Conservation (phyloP, 2,329 filamentous ascomycete species). For the Dactylellina cionopaga region DNA sequence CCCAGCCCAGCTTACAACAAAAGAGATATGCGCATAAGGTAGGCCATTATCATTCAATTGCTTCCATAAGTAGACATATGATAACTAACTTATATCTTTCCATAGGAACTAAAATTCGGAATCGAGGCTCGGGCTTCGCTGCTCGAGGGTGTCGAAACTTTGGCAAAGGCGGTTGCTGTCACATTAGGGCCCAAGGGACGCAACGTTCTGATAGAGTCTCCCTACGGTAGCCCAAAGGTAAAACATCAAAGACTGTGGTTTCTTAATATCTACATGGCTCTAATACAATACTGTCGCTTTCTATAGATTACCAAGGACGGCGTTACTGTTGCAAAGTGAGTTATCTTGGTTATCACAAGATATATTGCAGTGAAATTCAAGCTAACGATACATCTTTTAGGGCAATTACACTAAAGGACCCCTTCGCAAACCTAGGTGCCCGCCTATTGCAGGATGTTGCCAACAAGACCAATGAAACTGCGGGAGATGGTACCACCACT, state of each 20-base stretch:
- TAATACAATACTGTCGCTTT: conserved; percentile 3
- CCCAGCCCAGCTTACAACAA: conserved; percentile 78
- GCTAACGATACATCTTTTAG: conserved; percentile 62
- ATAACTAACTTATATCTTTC: conserved; percentile 55
- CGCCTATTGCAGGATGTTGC: conserved; percentile 97
- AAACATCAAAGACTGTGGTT: conserved; percentile 56
- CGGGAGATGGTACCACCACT: conserved; percentile 97
- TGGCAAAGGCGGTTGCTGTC: conserved; percentile 93
- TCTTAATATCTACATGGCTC: not conserved
- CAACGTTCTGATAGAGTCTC: conserved; percentile 98
- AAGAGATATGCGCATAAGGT: conserved; percentile 98
- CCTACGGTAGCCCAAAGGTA: conserved; percentile 99
- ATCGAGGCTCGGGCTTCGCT: conserved; percentile 91
- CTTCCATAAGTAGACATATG: conserved; percentile 23
- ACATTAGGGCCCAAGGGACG: conserved; percentile 97
- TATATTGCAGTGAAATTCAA: conserved; percentile 2
- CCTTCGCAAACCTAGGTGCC: conserved; percentile 99
- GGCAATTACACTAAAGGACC: conserved; percentile 93
- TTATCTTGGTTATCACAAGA: not conserved
- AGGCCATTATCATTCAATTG: conserved; percentile 55
- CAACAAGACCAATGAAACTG: conserved; percentile 98
- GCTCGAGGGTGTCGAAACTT: conserved; percentile 92
- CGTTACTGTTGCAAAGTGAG: conserved; percentile 76
- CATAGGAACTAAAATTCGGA: conserved; percentile 95
- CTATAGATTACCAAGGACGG: conserved; percentile 70